Conservation (phyloP, 805 yeast species). For the Ogataea haglerorum region DNA sequence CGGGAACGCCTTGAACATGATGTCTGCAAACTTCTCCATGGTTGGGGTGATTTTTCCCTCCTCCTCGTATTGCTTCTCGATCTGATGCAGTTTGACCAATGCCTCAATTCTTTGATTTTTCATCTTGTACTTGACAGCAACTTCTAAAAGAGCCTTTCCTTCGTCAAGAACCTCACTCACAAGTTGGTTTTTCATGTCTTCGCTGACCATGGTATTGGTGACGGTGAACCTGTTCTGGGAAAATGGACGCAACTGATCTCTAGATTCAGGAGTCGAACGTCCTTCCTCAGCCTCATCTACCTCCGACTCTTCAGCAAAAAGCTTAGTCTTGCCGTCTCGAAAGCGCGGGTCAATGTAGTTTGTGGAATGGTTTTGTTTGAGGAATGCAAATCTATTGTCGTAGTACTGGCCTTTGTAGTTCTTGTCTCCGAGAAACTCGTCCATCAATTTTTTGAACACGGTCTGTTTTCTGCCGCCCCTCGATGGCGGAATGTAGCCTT, state of each 20-base stretch:
- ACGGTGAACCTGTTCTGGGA: slow-evolving; percentile 68
- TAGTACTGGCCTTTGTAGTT: slow-evolving; percentile 80
- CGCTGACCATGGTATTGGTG: slow-evolving; percentile 61
- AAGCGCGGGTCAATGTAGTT: slow-evolving; percentile 58
- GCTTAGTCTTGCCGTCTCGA: slow-evolving; percentile 37
- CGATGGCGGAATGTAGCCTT: slow-evolving; percentile 37
- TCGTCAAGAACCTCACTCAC: slow-evolving; percentile 47
- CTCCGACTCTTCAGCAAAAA: no score
- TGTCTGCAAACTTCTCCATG: slow-evolving; percentile 52
- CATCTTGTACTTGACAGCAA: slow-evolving; percentile 74
- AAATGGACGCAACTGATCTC: slow-evolving; percentile 64
- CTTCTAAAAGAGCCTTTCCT: slow-evolving; percentile 60
- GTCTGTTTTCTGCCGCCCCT: slow-evolving; percentile 39
- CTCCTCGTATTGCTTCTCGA: slow-evolving; percentile 61
- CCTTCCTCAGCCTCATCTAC: slow-evolving; percentile 4
- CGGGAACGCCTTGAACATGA: slow-evolving; percentile 82
- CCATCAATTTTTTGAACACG: slow-evolving; percentile 59
- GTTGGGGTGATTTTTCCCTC: slow-evolving; percentile 55
- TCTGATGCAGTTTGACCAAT: slow-evolving; percentile 59
- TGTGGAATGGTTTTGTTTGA: slow-evolving; percentile 66
- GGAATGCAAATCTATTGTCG: slow-evolving; percentile 68
- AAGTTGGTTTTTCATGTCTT: slow-evolving; percentile 57
- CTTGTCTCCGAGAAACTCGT: slow-evolving; percentile 76
- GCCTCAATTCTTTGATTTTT: slow-evolving; percentile 89
- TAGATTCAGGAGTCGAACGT: slow-evolving; percentile 8